phyloP scores from a whole-genome alignment of 2,329 filamentous ascomycete genomes.

The Sarocladiaceae sp. region DNA sequence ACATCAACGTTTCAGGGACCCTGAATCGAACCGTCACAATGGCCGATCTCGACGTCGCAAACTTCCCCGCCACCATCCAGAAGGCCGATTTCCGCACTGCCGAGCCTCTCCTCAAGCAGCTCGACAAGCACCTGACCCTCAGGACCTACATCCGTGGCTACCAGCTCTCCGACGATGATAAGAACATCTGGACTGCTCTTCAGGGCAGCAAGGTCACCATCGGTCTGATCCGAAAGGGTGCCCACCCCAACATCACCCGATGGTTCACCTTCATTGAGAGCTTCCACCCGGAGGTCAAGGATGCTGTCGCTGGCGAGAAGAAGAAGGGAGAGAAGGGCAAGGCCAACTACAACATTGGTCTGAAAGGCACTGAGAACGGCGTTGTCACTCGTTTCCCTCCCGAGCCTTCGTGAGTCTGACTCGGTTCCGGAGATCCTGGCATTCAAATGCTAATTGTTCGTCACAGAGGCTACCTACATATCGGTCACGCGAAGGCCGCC shows the following conservation, averaged over 20 bases:
- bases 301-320: conserved; percentile 63
- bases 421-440: background rate
- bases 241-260: conserved; percentile 68
- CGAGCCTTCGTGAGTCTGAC: conserved; percentile 70
- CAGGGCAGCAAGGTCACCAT: conserved; percentile 70
- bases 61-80: background rate
- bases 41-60: background rate
- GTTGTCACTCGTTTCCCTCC: conserved; percentile 90
- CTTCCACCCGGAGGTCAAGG: conserved; percentile 68
- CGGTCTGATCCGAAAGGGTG: conserved; percentile 68
- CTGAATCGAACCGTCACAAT: background rate
- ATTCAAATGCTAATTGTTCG: background rate
- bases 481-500: conserved; percentile 91
- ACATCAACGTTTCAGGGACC: background rate
- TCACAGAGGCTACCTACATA: conserved; percentile 74
- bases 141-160: conserved; percentile 79
- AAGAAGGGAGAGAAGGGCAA: conserved; percentile 66
- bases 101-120: conserved; percentile 27
- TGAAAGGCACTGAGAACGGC: conserved; percentile 78
- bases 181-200: conserved; percentile 71
- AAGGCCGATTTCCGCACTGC: background rate
- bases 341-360: conserved; percentile 79
- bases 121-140: conserved; percentile 83
- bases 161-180: conserved; percentile 67
- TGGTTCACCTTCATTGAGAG: conserved; percentile 88